Conservation (phyloP, 148 eudicot species). For the Rhododendron kiyosumense region DNA sequence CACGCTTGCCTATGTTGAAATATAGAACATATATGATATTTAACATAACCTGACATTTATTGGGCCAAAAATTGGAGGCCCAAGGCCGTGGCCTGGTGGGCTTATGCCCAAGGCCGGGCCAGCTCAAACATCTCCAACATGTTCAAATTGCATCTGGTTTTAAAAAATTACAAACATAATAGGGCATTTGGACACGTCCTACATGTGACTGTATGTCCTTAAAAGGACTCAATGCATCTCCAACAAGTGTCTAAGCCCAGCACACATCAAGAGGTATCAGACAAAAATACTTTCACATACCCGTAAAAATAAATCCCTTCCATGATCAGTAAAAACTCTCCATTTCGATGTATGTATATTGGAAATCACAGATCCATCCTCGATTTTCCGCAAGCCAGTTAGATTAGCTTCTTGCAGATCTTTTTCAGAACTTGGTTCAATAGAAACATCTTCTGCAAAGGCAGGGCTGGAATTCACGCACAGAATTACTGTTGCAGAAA, state of each 20-base stretch:
- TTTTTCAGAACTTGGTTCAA: conserved; percentile 33
- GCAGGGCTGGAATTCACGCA: conserved; percentile 45
- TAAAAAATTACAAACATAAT: background rate
- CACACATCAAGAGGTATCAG: background rate
- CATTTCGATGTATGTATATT: conserved; percentile 91
- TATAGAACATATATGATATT: no score
- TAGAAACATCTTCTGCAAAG: conserved; percentile 60
- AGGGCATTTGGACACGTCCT: background rate
- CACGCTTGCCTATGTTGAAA: no score
- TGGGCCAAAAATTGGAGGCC: no score
- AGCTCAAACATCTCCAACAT: background rate
- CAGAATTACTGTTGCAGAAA: conserved; percentile 39
- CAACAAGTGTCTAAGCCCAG: background rate
- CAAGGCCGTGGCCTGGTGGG: no score
- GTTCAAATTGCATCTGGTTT: background rate
- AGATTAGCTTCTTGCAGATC: conserved; percentile 18
- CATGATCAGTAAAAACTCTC: conserved; percentile 86
- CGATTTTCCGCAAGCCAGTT: conserved; percentile 54
- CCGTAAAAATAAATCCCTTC: conserved; percentile 64
- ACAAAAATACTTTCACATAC: conserved; percentile 20
- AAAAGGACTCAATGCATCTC: background rate
- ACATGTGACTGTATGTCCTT: background rate
- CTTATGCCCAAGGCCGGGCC: no score
- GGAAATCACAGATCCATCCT: conserved; percentile 82
- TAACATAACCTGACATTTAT: no score